Percentiles rank a stretch among this genome's conserved stretches.
These are phyloP conservation scores for Talaromyces thailandensis DNA, from an alignment of 495 filamentous ascomycete genomes.

Conservation along the genomic window DNA sequence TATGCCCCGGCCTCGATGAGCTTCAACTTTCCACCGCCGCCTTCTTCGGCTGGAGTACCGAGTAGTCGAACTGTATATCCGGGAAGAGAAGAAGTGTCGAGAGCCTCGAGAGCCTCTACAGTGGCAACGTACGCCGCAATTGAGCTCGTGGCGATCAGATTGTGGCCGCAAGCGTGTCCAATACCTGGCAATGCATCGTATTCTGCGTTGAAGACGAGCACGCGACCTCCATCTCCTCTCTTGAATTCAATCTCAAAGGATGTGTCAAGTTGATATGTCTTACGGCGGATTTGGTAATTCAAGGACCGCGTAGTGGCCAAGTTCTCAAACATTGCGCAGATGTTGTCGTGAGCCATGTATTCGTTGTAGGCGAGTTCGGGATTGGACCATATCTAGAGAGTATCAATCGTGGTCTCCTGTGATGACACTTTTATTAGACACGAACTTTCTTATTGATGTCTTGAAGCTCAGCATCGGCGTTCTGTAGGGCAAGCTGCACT, in stretches of 20 bases:
- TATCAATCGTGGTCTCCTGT: not conserved
- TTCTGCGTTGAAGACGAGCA: constrained; percentile 50
- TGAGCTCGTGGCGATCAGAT: constrained; percentile 34
- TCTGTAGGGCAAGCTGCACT: constrained; percentile 20
- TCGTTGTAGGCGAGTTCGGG: constrained; percentile 49
- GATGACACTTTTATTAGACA: not conserved
- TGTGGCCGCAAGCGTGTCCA: constrained; percentile 41
- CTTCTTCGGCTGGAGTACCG: constrained; percentile 37
- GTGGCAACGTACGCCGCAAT: constrained; percentile 34
- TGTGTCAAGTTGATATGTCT: constrained; percentile 43
- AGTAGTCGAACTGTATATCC: constrained; percentile 23
- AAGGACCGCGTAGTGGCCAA: constrained; percentile 11
- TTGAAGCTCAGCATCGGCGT: constrained; percentile 26
- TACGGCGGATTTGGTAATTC: constrained; percentile 28
- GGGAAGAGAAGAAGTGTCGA: not conserved
- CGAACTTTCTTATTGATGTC: constrained; percentile 39
- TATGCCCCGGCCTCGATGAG: constrained; percentile 43
- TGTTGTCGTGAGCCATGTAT: constrained; percentile 40
- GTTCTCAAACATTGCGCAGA: constrained; percentile 36
- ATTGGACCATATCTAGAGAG: constrained; percentile 33
- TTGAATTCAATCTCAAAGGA: constrained; percentile 48
- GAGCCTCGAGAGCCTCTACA: constrained; percentile 18
- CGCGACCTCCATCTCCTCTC: constrained; percentile 33
- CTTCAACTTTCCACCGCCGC: constrained; percentile 35
- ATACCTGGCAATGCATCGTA: constrained; percentile 42